These are phyloP conservation scores for Coprinellus micaceus DNA, from an alignment of 768 basidiomycete species.

Conservation along the genomic window DNA sequence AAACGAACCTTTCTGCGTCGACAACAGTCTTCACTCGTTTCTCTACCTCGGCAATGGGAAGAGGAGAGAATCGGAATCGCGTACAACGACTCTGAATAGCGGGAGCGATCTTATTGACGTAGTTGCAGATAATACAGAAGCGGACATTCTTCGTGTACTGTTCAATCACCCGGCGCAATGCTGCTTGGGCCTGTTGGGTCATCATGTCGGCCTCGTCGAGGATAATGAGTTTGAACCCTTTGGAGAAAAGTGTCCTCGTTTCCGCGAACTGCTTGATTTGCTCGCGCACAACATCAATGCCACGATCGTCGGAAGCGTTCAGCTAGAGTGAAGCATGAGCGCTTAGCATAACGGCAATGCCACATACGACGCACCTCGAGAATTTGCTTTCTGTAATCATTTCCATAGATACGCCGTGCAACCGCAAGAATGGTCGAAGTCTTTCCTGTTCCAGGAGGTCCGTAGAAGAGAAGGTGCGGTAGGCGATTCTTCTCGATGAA, in stretches of 20 bases:
- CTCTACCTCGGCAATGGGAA: slow-evolving; percentile 83
- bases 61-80: slow-evolving; percentile 91
- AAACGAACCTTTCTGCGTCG: slow-evolving; percentile 73
- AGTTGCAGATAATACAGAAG: slow-evolving; percentile 99
- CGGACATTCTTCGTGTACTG: slow-evolving; percentile 98
- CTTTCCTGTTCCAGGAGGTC: slow-evolving; percentile 97
- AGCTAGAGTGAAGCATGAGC: slow-evolving; percentile 62
- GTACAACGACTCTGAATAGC: slow-evolving; percentile 99
- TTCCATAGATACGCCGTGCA: slow-evolving; percentile 90
- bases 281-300: slow-evolving; percentile 97
- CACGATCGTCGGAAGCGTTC: slow-evolving; percentile 97
- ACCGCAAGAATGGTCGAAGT: slow-evolving; percentile 97
- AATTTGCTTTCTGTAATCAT: slow-evolving; percentile 83
- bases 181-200: slow-evolving; percentile 96
- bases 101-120: slow-evolving; percentile 98
- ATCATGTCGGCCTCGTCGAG: slow-evolving; percentile 99
- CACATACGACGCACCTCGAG: slow-evolving; percentile 67
- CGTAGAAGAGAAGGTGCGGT: slow-evolving; percentile 95
- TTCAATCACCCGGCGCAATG: slow-evolving; percentile 94
- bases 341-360: too few relatives aligned
- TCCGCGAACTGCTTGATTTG: slow-evolving; percentile 99
- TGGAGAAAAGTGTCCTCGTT: slow-evolving; percentile 86
- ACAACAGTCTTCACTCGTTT: slow-evolving; percentile 76
- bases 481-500: slow-evolving; percentile 94
- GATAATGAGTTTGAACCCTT: slow-evolving; percentile 96